Evolutionary conservation across 805 yeast species (phyloP).

Genomic region (Candida coleopterorum): DNA sequence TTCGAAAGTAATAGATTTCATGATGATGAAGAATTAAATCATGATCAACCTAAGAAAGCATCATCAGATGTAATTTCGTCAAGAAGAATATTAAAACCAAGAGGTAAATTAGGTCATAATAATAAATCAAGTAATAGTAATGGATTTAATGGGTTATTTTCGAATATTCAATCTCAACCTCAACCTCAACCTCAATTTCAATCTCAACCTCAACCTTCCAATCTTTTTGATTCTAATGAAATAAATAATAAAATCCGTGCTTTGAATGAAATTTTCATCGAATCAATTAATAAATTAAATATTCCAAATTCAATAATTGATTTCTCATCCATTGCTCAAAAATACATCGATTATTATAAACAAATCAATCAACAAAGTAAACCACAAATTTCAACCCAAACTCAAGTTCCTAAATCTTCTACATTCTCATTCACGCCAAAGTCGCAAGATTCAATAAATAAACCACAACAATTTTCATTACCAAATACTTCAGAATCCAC

Average conservation of each 20-base stretch:
- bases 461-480: conserved; percentile 2
- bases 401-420: neutral
- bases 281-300: conserved; percentile 41
- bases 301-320: conserved; percentile 47
- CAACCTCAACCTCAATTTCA: neutral
- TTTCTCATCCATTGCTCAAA: conserved; percentile 50
- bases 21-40: conserved; percentile 23
- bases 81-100: conserved; percentile 65
- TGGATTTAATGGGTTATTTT: conserved; percentile 5
- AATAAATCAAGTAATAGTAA: neutral
- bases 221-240: conserved; percentile 15
- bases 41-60: conserved; percentile 30
- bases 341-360: conserved; percentile 52
- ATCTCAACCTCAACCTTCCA: neutral
- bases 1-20: conserved; percentile 6
- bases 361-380: conserved; percentile 9
- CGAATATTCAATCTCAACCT: neutral
- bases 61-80: conserved; percentile 54
- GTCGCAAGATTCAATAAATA: neutral
- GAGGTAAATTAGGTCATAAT: conserved; percentile 20
- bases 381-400: neutral
- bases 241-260: conserved; percentile 55
- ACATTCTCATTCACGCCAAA: conserved; percentile 4
- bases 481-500: neutral
- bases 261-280: conserved; percentile 55